Evolutionary conservation across 257 asterid species (phyloP).

Genomic region (Nicotiana tabacum): DNA sequence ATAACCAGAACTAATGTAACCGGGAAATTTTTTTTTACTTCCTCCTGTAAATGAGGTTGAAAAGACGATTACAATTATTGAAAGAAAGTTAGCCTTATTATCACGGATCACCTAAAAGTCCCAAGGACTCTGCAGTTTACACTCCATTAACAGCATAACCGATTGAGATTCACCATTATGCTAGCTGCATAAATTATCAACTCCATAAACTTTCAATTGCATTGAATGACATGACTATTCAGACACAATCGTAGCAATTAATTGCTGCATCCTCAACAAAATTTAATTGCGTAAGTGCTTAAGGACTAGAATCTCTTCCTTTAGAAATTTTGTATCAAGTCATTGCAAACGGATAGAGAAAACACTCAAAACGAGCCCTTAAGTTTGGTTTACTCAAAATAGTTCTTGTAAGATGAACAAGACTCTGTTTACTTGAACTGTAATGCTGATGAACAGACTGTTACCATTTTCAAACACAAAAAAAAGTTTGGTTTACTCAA

Average conservation of each 20-base stretch:
- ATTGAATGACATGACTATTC: neutral
- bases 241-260: neutral
- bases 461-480: no score
- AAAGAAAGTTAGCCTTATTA: neutral
- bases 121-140: neutral
- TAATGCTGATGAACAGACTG: no score
- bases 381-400: neutral
- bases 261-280: neutral
- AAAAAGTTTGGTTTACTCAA: neutral
- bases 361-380: neutral
- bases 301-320: neutral
- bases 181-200: neutral
- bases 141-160: neutral
- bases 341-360: neutral
- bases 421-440: no score
- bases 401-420: no score
- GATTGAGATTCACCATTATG: neutral
- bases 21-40: neutral
- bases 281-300: neutral
- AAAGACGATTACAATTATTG: neutral
- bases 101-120: neutral
- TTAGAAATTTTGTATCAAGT: neutral
- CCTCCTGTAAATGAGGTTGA: neutral
- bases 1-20: neutral
- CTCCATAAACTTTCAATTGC: neutral